Percentiles rank a stretch among this genome's conserved stretches.
Conservation (phyloP, 331 rosid genomes). For the Spiraea crenata region DNA sequence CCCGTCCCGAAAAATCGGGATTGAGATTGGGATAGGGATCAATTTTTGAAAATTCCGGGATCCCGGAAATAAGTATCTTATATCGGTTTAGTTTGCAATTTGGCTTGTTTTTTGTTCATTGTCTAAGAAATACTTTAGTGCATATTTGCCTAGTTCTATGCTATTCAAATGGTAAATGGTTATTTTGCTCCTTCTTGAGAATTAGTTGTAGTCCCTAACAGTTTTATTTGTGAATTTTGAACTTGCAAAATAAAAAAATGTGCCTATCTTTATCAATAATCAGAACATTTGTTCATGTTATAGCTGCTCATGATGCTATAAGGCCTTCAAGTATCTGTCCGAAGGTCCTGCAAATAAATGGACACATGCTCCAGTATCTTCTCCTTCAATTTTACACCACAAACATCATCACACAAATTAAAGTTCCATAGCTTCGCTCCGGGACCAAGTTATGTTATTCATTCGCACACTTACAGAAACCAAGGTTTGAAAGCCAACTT, state of each 20-base stretch:
- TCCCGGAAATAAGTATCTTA: no score
- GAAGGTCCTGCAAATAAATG: slow-evolving; percentile 37
- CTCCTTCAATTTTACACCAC: slow-evolving; percentile 43
- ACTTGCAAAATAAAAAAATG: slow-evolving; percentile 5
- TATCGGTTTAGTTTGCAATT: not conserved
- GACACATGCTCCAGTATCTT: slow-evolving; percentile 41
- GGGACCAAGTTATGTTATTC: slow-evolving; percentile 33
- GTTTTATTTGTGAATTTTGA: slow-evolving; percentile 16
- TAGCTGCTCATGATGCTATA: slow-evolving; percentile 45
- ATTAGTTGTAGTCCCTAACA: not conserved
- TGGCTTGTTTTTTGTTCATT: slow-evolving; percentile 5
- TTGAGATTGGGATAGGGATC: no score
- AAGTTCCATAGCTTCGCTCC: slow-evolving; percentile 38
- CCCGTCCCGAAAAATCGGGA: no score
- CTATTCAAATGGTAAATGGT: not conserved
- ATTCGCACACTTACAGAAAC: slow-evolving; percentile 37
- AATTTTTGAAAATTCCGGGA: no score
- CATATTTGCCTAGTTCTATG: not conserved
- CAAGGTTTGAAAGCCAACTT: slow-evolving; percentile 48
- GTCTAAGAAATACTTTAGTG: not conserved
- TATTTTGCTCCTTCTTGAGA: not conserved
- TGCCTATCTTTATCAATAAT: not conserved
- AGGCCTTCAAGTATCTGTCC: slow-evolving; percentile 50
- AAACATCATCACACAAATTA: slow-evolving; percentile 39
- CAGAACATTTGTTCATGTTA: slow-evolving; percentile 25